These are phyloP conservation scores for Vitis hybrid DNA, from an alignment of 177 flowering plant species.

Conservation along the genomic window DNA sequence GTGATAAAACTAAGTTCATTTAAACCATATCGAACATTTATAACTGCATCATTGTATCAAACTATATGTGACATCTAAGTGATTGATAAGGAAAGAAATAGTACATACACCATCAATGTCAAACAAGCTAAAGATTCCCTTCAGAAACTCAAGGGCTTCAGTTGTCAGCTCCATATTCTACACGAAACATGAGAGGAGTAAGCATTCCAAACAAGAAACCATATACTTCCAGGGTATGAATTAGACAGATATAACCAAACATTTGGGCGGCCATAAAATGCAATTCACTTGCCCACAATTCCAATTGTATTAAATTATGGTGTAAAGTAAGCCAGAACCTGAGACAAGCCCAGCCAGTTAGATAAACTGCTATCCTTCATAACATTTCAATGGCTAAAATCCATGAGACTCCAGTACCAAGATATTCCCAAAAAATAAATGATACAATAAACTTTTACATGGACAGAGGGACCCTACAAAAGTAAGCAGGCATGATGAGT, in stretches of 20 bases:
- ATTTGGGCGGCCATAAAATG: neutral
- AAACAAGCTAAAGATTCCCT: slow-evolving; percentile 55
- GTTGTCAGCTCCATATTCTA: slow-evolving; percentile 86
- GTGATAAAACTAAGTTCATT: too few relatives aligned
- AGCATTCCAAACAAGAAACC: neutral
- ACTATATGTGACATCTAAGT: neutral
- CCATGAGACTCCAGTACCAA: too few relatives aligned
- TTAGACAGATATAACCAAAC: neutral
- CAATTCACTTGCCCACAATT: too few relatives aligned
- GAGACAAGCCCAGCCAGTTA: too few relatives aligned
- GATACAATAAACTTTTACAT: too few relatives aligned
- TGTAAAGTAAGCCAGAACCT: too few relatives aligned
- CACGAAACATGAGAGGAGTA: slow-evolving; percentile 13
- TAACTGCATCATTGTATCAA: neutral
- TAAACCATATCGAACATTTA: too few relatives aligned
- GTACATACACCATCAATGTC: slow-evolving; percentile 61
- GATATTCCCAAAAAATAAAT: too few relatives aligned
- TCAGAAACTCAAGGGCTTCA: slow-evolving; percentile 78
- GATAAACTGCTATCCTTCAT: too few relatives aligned
- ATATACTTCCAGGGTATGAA: neutral
- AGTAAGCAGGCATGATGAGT: neutral
- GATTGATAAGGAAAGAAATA: neutral
- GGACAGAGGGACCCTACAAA: too few relatives aligned
- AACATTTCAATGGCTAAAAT: too few relatives aligned
- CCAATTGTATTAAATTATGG: too few relatives aligned